phyloP scores from a whole-genome alignment of 2,329 filamentous ascomycete species.

The Talaromyces verruculosus region DNA sequence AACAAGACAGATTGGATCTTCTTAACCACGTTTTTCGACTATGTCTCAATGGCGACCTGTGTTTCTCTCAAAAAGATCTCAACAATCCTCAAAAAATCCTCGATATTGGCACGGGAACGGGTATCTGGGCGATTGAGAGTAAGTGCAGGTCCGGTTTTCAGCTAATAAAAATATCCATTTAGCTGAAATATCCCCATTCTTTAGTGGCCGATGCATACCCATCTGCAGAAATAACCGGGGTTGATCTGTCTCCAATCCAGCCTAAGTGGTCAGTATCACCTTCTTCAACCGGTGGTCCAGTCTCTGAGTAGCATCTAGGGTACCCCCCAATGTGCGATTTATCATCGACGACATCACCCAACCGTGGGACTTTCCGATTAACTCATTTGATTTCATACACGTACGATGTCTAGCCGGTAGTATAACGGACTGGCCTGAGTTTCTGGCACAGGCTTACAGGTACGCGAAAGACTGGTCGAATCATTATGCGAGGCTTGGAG shows the following conservation, averaged over 20 bases:
- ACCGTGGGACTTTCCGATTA: slow-evolving; percentile 28
- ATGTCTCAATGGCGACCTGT: slow-evolving; percentile 46
- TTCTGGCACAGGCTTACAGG: slow-evolving; percentile 26
- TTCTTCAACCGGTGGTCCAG: neutral
- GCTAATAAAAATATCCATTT: neutral
- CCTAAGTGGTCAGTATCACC: slow-evolving; percentile 35
- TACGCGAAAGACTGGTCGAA: slow-evolving; percentile 9
- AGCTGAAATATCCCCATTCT: neutral
- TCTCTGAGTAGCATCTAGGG: slow-evolving; percentile 22
- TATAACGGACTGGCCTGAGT: slow-evolving; percentile 27
- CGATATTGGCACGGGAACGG: slow-evolving; percentile 23
- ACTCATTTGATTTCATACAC: slow-evolving; percentile 35
- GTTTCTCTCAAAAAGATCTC: slow-evolving; percentile 12
- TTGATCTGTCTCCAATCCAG: slow-evolving; percentile 53
- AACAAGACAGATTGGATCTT: slow-evolving; percentile 23
- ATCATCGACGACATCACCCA: slow-evolving; percentile 33
- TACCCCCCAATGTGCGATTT: slow-evolving; percentile 34
- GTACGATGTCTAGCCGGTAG: slow-evolving; percentile 27
- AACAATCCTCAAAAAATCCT: slow-evolving; percentile 20
- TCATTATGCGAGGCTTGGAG: neutral
- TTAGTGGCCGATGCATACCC: slow-evolving; percentile 37
- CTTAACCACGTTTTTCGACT: slow-evolving; percentile 48
- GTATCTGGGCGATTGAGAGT: slow-evolving; percentile 22
- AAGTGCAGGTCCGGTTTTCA: neutral
- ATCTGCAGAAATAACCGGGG: slow-evolving; percentile 46